These are phyloP conservation scores for Corylus americana DNA, from an alignment of 306 rosid genomes.

Conservation along the genomic window DNA sequence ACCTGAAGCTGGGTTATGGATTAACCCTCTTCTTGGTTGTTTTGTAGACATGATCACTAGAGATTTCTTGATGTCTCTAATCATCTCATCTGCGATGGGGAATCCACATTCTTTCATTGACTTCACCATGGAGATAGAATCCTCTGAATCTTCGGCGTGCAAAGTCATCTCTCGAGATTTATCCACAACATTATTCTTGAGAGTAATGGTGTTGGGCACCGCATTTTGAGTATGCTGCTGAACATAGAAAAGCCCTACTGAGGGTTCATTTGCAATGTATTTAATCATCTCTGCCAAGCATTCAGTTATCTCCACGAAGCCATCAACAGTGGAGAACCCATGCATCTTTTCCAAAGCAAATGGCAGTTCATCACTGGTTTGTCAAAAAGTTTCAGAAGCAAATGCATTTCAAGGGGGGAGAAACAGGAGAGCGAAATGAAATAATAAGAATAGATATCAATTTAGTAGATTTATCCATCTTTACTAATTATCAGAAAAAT, in stretches of 20 bases:
- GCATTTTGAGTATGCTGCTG: constrained; percentile 89
- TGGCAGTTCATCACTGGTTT: constrained; percentile 52
- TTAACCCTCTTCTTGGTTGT: constrained; percentile 69
- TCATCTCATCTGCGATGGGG: constrained; percentile 78
- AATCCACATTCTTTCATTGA: constrained; percentile 83
- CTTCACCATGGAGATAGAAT: constrained; percentile 60
- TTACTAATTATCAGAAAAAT: not conserved
- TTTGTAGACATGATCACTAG: constrained; percentile 53
- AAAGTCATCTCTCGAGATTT: constrained; percentile 68
- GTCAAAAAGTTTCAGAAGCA: constrained; percentile 23
- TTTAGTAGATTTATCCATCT: not conserved
- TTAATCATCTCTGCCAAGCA: constrained; percentile 81
- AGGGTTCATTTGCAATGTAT: constrained; percentile 82
- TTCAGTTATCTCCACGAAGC: constrained; percentile 84
- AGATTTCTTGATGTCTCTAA: constrained; percentile 73
- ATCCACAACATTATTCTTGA: constrained; percentile 45
- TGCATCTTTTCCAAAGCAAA: constrained; percentile 68
- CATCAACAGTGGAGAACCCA: constrained; percentile 82
- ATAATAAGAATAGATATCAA: not conserved
- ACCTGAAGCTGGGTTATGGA: constrained; percentile 37
- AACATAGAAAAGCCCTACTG: constrained; percentile 81
- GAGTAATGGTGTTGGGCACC: constrained; percentile 59
- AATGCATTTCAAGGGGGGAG: constrained; percentile 17
- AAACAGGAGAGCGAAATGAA: not conserved
- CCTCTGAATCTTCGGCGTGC: constrained; percentile 83